phyloP scores from a whole-genome alignment of 176 grass and related monocot species.

The Aegilops speltoides region DNA sequence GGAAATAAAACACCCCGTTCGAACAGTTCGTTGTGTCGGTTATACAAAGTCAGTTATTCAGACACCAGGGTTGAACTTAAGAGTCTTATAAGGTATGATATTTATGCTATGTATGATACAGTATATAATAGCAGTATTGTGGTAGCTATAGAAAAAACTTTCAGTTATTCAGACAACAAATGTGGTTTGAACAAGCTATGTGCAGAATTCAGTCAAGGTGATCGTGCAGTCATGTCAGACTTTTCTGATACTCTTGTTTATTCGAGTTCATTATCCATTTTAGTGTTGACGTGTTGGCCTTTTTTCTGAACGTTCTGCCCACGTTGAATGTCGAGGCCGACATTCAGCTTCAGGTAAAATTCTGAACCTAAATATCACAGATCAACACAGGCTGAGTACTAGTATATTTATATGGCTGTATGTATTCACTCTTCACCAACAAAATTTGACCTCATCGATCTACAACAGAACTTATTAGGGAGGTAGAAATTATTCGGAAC shows the following conservation, averaged over 20 bases:
- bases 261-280: not conserved
- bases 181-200: constrained; percentile 20
- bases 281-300: not conserved
- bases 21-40: constrained; percentile 2
- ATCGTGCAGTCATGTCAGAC: constrained; percentile 32
- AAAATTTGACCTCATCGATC: not conserved
- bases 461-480: not conserved
- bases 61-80: not conserved
- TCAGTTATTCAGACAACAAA: not conserved
- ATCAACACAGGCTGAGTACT: not conserved
- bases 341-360: not conserved
- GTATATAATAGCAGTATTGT: constrained; percentile 10
- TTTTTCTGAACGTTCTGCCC: not conserved
- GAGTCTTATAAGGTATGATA: not conserved
- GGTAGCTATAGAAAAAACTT: not conserved
- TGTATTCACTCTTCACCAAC: not conserved
- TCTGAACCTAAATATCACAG: not conserved
- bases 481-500: not conserved
- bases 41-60: not conserved
- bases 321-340: not conserved
- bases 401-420: not conserved
- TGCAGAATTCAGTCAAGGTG: constrained; percentile 14
- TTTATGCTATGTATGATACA: not conserved
- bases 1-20: constrained; percentile 19
- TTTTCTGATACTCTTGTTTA: not conserved